phyloP scores from a whole-genome alignment of 306 rosid genomes.

The Ormosia emarginata region DNA sequence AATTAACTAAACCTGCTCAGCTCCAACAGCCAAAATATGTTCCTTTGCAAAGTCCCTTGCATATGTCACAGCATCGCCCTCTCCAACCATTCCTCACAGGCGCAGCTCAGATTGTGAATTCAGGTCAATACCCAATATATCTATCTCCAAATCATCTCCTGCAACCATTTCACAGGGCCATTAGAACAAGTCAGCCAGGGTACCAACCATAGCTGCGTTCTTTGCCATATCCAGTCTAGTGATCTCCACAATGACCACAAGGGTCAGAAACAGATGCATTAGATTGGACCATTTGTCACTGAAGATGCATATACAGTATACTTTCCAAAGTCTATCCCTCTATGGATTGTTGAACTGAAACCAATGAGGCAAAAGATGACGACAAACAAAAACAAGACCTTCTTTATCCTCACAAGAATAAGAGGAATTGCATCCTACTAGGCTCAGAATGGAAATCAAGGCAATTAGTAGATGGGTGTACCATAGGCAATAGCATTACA shows the following conservation, averaged over 20 bases:
- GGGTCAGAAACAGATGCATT: conserved; percentile 48
- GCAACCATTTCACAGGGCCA: conserved; percentile 18
- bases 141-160: conserved; percentile 31
- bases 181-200: conserved; percentile 55
- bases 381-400: background rate
- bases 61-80: conserved; percentile 50
- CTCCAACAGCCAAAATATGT: conserved; percentile 47
- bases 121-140: conserved; percentile 16
- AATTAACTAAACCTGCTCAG: conserved; percentile 42
- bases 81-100: conserved; percentile 57
- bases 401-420: background rate
- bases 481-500: background rate
- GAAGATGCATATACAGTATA: background rate
- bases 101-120: conserved; percentile 41
- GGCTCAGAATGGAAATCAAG: background rate
- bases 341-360: background rate
- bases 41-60: conserved; percentile 50
- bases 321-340: background rate
- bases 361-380: conserved; percentile 4
- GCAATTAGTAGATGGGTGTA: background rate
- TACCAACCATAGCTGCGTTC: conserved; percentile 48
- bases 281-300: conserved; percentile 44
- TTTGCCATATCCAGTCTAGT: conserved; percentile 53
- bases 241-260: conserved; percentile 55
- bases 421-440: background rate